A percentile compares a stretch with the other conserved stretches of the same genome.
These are phyloP conservation scores for Platismatia glauca DNA, from an alignment of 495 filamentous ascomycete genomes.

Conservation along the genomic window DNA sequence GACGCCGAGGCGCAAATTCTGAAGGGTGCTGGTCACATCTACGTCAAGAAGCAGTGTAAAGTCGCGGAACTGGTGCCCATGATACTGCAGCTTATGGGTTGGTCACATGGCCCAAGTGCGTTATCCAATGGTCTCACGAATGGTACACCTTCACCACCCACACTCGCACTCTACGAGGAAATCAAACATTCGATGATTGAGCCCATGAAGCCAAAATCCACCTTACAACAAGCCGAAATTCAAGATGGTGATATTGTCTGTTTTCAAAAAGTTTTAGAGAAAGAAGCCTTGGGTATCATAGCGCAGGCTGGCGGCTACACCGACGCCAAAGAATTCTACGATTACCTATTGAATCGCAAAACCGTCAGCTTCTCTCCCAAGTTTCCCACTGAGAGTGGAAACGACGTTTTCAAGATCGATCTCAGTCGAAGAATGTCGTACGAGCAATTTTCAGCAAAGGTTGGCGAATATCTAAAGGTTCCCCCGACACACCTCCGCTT, in stretches of 20 bases:
- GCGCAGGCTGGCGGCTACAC: slow-evolving; percentile 38
- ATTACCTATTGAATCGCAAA: slow-evolving; percentile 79
- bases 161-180: slow-evolving; percentile 71
- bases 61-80: slow-evolving; percentile 73
- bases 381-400: slow-evolving; percentile 34
- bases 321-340: slow-evolving; percentile 80
- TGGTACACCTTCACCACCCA: slow-evolving; percentile 15
- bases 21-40: slow-evolving; percentile 67
- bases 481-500: slow-evolving; percentile 84
- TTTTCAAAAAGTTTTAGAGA: slow-evolving; percentile 66
- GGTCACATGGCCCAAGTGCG: slow-evolving; percentile 49
- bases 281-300: slow-evolving; percentile 39
- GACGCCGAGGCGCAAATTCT: slow-evolving; percentile 68
- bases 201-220: slow-evolving; percentile 79
- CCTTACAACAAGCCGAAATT: slow-evolving; percentile 82
- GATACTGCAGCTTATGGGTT: slow-evolving; percentile 79
- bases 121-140: slow-evolving; percentile 20
- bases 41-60: slow-evolving; percentile 77
- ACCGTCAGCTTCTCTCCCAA: slow-evolving; percentile 59
- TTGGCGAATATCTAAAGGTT: slow-evolving; percentile 69
- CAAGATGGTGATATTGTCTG: slow-evolving; percentile 97
- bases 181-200: slow-evolving; percentile 99
- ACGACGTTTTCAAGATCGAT: slow-evolving; percentile 58
- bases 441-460: slow-evolving; percentile 78
- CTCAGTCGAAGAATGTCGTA: slow-evolving; percentile 85